Evolutionary conservation across 257 asterid genomes (phyloP).

Genomic region (Thymus quinquecostatus): DNA sequence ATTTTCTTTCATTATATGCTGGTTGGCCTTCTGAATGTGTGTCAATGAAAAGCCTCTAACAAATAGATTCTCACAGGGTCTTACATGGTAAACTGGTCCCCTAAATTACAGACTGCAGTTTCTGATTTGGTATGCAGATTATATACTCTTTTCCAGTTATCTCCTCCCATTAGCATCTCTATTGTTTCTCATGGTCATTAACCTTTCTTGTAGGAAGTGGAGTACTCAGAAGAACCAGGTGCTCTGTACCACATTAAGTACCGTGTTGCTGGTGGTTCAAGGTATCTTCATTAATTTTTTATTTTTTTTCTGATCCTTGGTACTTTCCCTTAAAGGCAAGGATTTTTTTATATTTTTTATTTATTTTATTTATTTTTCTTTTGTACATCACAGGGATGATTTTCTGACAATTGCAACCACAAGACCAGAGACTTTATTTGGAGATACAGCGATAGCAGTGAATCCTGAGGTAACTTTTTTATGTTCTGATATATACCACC

Average conservation of each 20-base stretch:
- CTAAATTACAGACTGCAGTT: slow-evolving; percentile 98
- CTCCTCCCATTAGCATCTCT: slow-evolving; percentile 9
- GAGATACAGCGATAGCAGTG: slow-evolving; percentile 95
- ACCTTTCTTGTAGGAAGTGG: slow-evolving; percentile 74
- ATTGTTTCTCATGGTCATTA: slow-evolving; percentile 21
- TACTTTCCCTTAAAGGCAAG: background rate
- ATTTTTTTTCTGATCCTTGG: no score
- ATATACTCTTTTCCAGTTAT: slow-evolving; percentile 3
- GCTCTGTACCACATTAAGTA: slow-evolving; percentile 87
- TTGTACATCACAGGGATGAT: slow-evolving; percentile 63
- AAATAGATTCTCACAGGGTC: slow-evolving; percentile 66
- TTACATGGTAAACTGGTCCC: slow-evolving; percentile 99
- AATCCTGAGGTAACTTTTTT: slow-evolving; percentile 73
- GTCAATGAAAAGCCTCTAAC: slow-evolving; percentile 15
- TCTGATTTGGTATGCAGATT: slow-evolving; percentile 74
- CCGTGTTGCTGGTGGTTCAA: slow-evolving; percentile 99
- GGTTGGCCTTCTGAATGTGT: slow-evolving; percentile 13
- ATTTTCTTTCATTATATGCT: slow-evolving; percentile 18
- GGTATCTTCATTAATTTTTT: slow-evolving; percentile 43
- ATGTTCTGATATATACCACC: slow-evolving; percentile 17
- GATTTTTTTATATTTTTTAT: slow-evolving; percentile 20
- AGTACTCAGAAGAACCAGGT: slow-evolving; percentile 96
- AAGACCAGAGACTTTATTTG: slow-evolving; percentile 97
- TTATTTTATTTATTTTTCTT: no score
- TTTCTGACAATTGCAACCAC: slow-evolving; percentile 95